Percentiles rank a stretch among this genome's conserved stretches.
phyloP scores from a whole-genome alignment of 805 yeast genomes.

The Torulaspora microellipsoides region DNA sequence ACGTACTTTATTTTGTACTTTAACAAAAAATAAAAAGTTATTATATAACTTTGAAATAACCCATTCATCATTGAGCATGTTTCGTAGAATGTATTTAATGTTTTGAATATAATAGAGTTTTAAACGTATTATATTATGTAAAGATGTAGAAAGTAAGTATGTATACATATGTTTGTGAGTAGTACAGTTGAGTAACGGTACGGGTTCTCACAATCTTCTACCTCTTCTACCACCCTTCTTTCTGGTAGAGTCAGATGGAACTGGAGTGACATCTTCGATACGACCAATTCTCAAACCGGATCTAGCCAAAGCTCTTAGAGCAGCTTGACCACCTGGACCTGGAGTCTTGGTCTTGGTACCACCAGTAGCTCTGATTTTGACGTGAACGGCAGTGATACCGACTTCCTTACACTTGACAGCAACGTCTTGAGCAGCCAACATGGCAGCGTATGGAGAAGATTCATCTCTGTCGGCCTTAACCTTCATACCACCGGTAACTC shows the following conservation, averaged over 20 bases:
- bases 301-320: conserved; percentile 98
- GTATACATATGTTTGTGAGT: too few species aligned
- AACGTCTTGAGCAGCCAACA: conserved; percentile 99
- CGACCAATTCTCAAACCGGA: conserved; percentile 99
- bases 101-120: too few species aligned
- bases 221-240: conserved; percentile 99
- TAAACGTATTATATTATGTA: too few species aligned
- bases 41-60: too few species aligned
- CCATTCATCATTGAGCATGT: too few species aligned
- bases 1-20: conserved; percentile 8
- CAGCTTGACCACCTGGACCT: conserved; percentile 99
- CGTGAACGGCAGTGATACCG: conserved; percentile 99
- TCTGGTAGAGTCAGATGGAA: conserved; percentile 99
- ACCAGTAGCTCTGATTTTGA: conserved; percentile 99
- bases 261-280: conserved; percentile 99
- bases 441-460: conserved; percentile 99
- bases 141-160: too few species aligned
- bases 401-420: conserved; percentile 99
- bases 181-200: too few species aligned
- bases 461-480: conserved; percentile 99
- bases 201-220: conserved; percentile 80
- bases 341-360: conserved; percentile 99
- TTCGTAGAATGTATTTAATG: too few species aligned
- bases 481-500: conserved; percentile 99
- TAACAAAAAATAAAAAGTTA: not conserved